Evolutionary conservation across 2,329 filamentous ascomycete genomes (phyloP), one percentile per base, ranked within the genome.

Genomic region (Phyllosticta capitalensis): DNA sequence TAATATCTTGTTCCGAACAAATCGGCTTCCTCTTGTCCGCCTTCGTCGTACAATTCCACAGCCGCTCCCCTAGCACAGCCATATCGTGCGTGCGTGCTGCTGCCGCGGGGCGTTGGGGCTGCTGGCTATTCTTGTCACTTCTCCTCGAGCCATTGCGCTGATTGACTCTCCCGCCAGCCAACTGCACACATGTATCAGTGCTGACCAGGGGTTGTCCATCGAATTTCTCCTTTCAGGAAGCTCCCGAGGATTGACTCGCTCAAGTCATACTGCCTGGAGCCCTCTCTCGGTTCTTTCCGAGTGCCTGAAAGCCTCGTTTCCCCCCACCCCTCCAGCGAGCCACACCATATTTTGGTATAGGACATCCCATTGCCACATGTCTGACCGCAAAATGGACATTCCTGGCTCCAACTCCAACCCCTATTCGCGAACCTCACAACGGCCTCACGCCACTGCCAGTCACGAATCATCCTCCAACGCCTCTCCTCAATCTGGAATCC

Each of bases 211-310:
- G 55, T 52, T 55, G 52, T 48, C 58, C 58, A 55, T 55, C 58
- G 30, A 54, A 45, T 55, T 60, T 50, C 58, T 50, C 54, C 28
- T 60, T 60, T 52, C 53, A 60, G 58, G 51, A 55, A 55, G 53
- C 38, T 19, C 53, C 53, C 52, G 52, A 52, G 53, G 50, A 20
- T 53, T 60, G 53, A 24, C 53, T 26, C 49, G 24, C 33, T 28
- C 58, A 53, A 60, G 58, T 52, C 58, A 28, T 45, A 28, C 58
- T 48, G 53, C 53, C 51, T 38, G 54, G 52, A 50, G 10, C 30
- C 30, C 10, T 10, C 28, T 60, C 63, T 72, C 71, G 71, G 69
- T 67, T 69, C 62, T 63, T 70, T 60, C 71, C 71, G 70, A 72
- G 63, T 60, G 64, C 60, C 63, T 61, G 56, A 58, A 65, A 67